Evolutionary conservation across 2,329 filamentous ascomycete species (phyloP).

Genomic region (Apiospora kogelbergensis): DNA sequence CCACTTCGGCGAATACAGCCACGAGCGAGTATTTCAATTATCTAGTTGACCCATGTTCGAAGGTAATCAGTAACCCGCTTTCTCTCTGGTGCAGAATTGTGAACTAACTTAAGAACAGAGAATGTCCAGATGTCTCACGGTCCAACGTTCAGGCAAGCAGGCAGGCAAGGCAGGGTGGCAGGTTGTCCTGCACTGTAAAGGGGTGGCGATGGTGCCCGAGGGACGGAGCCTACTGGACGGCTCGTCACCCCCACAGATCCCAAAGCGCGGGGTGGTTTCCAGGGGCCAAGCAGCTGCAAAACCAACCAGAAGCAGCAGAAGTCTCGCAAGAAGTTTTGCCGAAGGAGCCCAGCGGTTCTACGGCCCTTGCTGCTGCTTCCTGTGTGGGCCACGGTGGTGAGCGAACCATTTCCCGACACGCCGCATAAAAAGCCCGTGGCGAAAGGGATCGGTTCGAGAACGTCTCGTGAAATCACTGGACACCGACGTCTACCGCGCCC

Average conservation of each 20-base stretch:
- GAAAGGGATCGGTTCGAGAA: background rate
- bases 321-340: too few species aligned
- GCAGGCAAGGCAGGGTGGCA: too few species aligned
- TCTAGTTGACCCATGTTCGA: background rate
- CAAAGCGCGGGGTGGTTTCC: background rate
- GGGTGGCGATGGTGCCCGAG: background rate
- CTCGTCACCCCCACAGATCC: background rate
- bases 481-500: background rate
- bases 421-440: background rate
- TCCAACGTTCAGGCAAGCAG: background rate
- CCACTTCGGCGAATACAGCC: too few species aligned
- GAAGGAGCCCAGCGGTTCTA: background rate
- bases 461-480: background rate
- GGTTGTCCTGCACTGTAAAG: background rate
- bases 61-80: background rate
- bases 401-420: background rate
- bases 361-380: background rate
- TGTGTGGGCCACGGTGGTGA: background rate
- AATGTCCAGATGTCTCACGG: too few species aligned
- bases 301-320: background rate
- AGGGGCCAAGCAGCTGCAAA: background rate
- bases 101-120: background rate
- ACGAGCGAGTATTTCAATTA: too few species aligned
- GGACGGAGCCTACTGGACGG: background rate
- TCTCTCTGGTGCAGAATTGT: background rate